phyloP scores from a whole-genome alignment of 164 flowering plant genomes.

The Annona squamosa region DNA sequence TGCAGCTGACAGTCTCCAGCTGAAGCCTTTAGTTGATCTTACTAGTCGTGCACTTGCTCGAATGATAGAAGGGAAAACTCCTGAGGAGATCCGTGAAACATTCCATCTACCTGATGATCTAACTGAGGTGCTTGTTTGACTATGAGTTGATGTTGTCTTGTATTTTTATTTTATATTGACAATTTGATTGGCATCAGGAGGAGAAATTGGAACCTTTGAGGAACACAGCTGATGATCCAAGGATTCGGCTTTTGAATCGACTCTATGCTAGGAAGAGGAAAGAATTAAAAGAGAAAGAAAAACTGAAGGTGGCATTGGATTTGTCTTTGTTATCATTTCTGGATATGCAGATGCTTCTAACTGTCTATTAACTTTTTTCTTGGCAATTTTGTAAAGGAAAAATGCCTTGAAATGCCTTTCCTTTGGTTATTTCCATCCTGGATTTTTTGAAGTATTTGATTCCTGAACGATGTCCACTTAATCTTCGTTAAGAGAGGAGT shows the following conservation, averaged over 20 bases:
- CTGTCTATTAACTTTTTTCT: background rate
- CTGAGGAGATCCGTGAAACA: conserved; percentile 86
- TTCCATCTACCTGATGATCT: conserved; percentile 96
- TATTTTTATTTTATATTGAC: conserved; percentile 3
- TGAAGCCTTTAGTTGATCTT: conserved; percentile 84
- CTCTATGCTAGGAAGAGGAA: conserved; percentile 88
- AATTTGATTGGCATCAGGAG: conserved; percentile 45
- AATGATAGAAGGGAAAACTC: conserved; percentile 88
- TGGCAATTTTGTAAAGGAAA: too few species aligned
- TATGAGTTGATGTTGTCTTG: conserved; percentile 4
- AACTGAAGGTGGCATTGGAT: conserved; percentile 39
- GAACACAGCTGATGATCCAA: conserved; percentile 83
- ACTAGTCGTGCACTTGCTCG: conserved; percentile 93
- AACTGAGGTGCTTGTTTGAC: conserved; percentile 60
- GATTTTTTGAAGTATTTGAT: too few species aligned
- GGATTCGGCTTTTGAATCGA: conserved; percentile 78
- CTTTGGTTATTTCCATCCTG: too few species aligned
- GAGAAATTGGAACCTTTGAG: conserved; percentile 88
- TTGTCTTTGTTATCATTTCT: background rate
- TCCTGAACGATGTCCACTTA: background rate
- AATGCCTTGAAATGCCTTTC: too few species aligned
- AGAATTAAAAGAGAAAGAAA: conserved; percentile 74
- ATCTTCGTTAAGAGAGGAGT: background rate
- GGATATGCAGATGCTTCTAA: background rate
- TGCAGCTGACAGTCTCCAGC: conserved; percentile 87